phyloP scores from a whole-genome alignment of 495 filamentous ascomycete genomes.

The Astrothelium subdiscretum region DNA sequence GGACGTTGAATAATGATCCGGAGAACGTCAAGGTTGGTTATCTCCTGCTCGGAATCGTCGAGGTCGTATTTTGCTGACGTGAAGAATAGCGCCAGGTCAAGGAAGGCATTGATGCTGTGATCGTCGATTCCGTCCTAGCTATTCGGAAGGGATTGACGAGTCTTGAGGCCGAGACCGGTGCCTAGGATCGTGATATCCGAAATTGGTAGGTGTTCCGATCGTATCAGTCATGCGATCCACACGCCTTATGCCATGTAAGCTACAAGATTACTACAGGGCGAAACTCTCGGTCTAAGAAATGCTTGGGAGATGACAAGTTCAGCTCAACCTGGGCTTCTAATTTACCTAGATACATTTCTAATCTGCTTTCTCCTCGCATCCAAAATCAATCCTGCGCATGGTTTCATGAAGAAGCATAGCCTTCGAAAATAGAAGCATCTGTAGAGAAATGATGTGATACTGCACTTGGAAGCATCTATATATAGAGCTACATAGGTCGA shows the following conservation, averaged over 20 bases:
- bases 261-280: too few species aligned
- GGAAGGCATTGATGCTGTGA: conserved; percentile 93
- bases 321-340: neutral
- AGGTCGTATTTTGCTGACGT: conserved; percentile 31
- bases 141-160: conserved; percentile 62
- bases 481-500: too few species aligned
- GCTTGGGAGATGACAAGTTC: neutral
- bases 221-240: too few species aligned
- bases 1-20: conserved; percentile 74
- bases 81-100: conserved; percentile 56
- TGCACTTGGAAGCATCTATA: too few species aligned
- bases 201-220: neutral
- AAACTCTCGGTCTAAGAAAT: too few species aligned
- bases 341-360: neutral
- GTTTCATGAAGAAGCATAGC: too few species aligned
- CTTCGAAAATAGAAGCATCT: too few species aligned
- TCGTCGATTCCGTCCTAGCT: conserved; percentile 82
- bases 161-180: neutral
- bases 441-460: too few species aligned
- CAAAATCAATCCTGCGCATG: too few species aligned
- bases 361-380: neutral
- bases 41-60: neutral
- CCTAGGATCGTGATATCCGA: neutral
- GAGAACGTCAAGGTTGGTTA: conserved; percentile 65
- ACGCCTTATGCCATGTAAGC: too few species aligned